Evolutionary conservation across 176 grass and related monocot species (phyloP).

Genomic region (Otatea glauca): DNA sequence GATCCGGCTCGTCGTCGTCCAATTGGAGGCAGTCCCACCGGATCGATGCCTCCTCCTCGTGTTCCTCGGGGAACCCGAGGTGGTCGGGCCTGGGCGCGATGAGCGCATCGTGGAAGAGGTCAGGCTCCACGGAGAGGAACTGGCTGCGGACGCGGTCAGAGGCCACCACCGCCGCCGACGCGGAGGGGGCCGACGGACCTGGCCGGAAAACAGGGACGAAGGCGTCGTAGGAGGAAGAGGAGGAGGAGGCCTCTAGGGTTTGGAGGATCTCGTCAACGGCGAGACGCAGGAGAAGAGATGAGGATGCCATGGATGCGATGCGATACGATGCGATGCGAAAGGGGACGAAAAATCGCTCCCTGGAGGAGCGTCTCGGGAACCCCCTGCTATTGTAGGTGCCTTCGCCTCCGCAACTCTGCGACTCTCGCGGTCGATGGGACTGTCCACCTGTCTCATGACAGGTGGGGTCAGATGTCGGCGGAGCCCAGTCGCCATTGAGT

Average conservation of each 20-base stretch:
- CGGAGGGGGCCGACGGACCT: conserved; percentile 33
- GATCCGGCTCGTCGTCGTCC: conserved; percentile 57
- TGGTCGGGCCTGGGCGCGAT: conserved; percentile 41
- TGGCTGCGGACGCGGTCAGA: conserved; percentile 60
- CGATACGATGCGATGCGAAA: not conserved
- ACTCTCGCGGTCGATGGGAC: not conserved
- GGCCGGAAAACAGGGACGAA: conserved; percentile 56
- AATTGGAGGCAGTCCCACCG: conserved; percentile 72
- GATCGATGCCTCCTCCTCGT: conserved; percentile 49
- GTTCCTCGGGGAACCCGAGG: conserved; percentile 67
- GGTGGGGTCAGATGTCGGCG: not conserved
- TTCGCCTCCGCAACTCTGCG: not conserved
- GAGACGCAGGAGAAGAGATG: conserved; percentile 45
- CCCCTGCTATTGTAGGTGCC: not conserved
- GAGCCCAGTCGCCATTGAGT: not conserved
- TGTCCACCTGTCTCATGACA: not conserved
- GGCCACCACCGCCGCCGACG: conserved; percentile 15
- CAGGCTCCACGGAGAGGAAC: conserved; percentile 60
- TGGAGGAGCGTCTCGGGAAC: conserved; percentile 13
- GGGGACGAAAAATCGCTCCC: conserved; percentile 36
- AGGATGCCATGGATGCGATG: conserved; percentile 47
- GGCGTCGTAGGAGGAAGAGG: conserved; percentile 46
- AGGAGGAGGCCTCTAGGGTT: conserved; percentile 39
- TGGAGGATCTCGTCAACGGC: conserved; percentile 51
- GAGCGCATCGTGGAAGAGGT: conserved; percentile 53